A percentile compares a stretch with the other conserved stretches of the same genome.
Conservation (phyloP, 192 early-diverging fungal genomes). For the Funneliformis geosporum region DNA sequence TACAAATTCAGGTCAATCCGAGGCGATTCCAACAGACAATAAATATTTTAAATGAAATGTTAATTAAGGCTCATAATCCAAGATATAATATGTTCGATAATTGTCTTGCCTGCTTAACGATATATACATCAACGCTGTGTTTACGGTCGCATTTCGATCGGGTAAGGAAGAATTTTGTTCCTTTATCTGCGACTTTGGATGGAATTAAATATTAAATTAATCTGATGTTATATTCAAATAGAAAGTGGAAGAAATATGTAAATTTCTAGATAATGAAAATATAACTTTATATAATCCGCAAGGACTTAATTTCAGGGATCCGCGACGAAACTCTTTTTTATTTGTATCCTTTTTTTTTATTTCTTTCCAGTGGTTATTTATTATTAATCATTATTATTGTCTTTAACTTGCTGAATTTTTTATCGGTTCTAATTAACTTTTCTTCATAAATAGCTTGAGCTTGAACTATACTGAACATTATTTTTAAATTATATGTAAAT, state of each 20-base stretch:
- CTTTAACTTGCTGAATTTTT: background rate
- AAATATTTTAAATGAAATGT: conserved; percentile 17
- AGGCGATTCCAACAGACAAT: conserved; percentile 26
- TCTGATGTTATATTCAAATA: background rate
- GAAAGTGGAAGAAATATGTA: conserved; percentile 33
- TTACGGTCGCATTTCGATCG: conserved; percentile 23
- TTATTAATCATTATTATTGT: background rate
- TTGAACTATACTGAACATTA: conserved; percentile 20
- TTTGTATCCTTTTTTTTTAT: conserved; percentile 32
- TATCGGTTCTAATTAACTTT: background rate
- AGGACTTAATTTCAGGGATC: conserved; percentile 32
- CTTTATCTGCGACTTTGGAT: background rate
- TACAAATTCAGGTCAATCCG: conserved; percentile 8
- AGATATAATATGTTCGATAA: conserved; percentile 24
- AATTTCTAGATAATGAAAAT: conserved; percentile 33
- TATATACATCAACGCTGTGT: conserved; percentile 29
- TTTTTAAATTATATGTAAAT: background rate
- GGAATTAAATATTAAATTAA: background rate
- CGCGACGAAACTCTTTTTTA: conserved; percentile 26
- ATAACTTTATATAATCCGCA: conserved; percentile 15
- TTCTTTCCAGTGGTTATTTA: background rate
- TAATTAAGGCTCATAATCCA: conserved; percentile 26
- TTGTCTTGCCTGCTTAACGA: conserved; percentile 20
- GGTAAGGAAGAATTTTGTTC: background rate
- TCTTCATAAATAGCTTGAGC: conserved; percentile 14